Percentiles rank a stretch among this genome's conserved stretches.
These are phyloP conservation scores for Wallacemonas collosoma DNA, from an alignment of 208 protist species.

Conservation along the genomic window DNA sequence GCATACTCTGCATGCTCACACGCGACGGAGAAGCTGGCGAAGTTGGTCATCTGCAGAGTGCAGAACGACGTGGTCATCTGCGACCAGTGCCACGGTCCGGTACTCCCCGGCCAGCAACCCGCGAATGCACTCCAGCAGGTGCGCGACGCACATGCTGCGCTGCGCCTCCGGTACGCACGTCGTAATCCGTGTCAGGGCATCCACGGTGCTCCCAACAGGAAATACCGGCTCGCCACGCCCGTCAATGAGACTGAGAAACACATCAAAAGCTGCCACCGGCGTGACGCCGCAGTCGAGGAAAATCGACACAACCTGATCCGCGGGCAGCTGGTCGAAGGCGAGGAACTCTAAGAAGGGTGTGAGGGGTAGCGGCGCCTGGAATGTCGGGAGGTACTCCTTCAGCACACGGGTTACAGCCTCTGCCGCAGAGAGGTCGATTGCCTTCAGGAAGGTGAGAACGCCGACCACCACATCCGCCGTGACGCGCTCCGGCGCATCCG, in stretches of 20 bases:
- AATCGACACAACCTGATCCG: constrained; percentile 29
- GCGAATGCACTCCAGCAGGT: constrained; percentile 72
- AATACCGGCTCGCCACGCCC: constrained; percentile 34
- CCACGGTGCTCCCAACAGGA: constrained; percentile 33
- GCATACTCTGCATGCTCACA: background rate
- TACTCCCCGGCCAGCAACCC: constrained; percentile 52
- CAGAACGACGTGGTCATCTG: constrained; percentile 3
- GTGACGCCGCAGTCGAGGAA: constrained; percentile 51
- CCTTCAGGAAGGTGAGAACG: constrained; percentile 65
- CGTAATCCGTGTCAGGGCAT: constrained; percentile 39
- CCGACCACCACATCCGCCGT: constrained; percentile 44
- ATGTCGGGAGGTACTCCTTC: constrained; percentile 62
- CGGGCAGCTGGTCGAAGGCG: constrained; percentile 36
- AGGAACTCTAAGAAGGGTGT: constrained; percentile 72
- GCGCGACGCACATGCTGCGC: constrained; percentile 46
- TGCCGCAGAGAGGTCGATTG: constrained; percentile 36
- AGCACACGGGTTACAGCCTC: constrained; percentile 64
- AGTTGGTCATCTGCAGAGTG: constrained; percentile 1
- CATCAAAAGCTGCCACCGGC: constrained; percentile 33
- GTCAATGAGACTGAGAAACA: constrained; percentile 54
- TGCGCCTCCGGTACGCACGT: constrained; percentile 36
- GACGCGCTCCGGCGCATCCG: constrained; percentile 43
- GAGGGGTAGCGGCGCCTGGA: constrained; percentile 64
- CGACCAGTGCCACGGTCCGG: constrained; percentile 29
- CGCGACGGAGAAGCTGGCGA: constrained; percentile 8